Evolutionary conservation across 2,329 filamentous ascomycete species (phyloP), one percentile per base, ranked within the genome.

Genomic region (Penicillium sp.): DNA sequence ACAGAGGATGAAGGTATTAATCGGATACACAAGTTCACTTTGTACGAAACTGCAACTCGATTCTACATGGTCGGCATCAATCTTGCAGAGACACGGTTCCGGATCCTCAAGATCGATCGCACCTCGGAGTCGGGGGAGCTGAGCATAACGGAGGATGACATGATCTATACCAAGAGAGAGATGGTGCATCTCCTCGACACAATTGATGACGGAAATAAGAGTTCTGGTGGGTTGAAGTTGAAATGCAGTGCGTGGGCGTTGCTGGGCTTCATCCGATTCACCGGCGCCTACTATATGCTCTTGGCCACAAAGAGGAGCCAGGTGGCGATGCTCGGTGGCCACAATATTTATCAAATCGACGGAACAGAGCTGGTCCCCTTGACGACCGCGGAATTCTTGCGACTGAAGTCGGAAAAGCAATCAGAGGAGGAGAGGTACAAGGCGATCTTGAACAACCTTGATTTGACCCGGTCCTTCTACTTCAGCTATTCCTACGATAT

Each of bases 401-500:
- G 86, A 45, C 86, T 86, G 63, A 89, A 88, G 67, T 79, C 86
- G n/a, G 90, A 96, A 57, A 81, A 86, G 46, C 94, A 95, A 63
- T 83, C 89, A 0, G 92, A 97, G 69, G 94, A 99, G 72, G 85
- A 88, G 35, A 86, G 92, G 25, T 97, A 95, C 65, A 79, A 97
- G 30, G 82, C 84, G 24, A 97, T 96, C 46, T 79, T 99, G 40
- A 91, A 89, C 68, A 95, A 95, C 61, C 79, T 99, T 28, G 94
- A 99, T 69, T 76, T 99, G 54, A 91, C 88, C 0, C 83, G 88
- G 50, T 95, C 89, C 0, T 99, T 99, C 70, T 99, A 99, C 73
- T 99, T 96, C 76, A 96, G 92, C 75, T 96, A 96, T 69, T 95
- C 92, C 0, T 99, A 99, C 74, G 90, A 99, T 68, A 88, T 97